Percentiles rank a stretch among this genome's conserved stretches.
phyloP scores from a whole-genome alignment of 1,284 basidiomycete genomes.

The Psilocybe mexicana region DNA sequence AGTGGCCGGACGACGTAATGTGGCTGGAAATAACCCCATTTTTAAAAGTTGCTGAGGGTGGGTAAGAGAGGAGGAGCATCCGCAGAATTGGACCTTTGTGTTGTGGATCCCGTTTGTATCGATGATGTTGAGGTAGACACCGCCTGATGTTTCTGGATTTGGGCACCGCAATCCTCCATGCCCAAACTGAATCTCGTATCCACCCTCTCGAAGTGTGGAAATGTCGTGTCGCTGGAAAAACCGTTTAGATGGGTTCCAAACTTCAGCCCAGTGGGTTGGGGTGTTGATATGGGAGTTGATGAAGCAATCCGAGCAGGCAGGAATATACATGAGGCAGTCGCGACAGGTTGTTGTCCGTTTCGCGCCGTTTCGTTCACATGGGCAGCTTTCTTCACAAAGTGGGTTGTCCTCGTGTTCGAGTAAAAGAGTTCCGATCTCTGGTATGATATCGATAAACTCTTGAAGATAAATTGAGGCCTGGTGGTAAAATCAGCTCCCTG shows the following conservation, averaged over 20 bases:
- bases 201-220: background rate
- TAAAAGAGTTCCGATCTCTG: background rate
- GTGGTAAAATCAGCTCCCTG: background rate
- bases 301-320: no score
- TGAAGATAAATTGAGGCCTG: background rate
- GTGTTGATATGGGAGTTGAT: no score
- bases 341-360: no score
- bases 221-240: no score
- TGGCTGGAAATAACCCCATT: constrained; percentile 3
- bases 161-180: constrained; percentile 23
- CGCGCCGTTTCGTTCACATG: no score
- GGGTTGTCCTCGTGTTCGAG: background rate
- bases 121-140: constrained; percentile 20
- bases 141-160: background rate
- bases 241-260: no score
- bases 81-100: constrained; percentile 5
- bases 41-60: background rate
- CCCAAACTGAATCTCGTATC: constrained; percentile 21
- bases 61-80: background rate
- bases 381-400: no score
- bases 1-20: background rate
- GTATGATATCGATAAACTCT: background rate
- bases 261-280: no score
- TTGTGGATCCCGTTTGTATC: constrained; percentile 8
- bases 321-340: no score